Evolutionary conservation across 306 rosid species (phyloP).

Genomic region (Rosa lucieae): DNA sequence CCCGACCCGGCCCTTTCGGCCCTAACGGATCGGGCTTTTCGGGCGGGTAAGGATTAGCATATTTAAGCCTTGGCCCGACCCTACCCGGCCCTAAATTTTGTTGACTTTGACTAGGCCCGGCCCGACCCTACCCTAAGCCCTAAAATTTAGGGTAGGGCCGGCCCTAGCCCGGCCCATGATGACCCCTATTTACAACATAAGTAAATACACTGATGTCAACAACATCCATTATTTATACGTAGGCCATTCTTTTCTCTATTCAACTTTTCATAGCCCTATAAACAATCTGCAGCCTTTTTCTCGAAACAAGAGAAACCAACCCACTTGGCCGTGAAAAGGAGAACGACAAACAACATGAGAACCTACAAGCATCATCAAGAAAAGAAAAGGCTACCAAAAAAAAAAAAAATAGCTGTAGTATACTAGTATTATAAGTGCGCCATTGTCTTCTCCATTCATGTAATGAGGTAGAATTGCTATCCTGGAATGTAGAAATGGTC

Average conservation of each 20-base stretch:
- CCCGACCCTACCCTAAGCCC: too few species aligned
- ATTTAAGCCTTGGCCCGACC: too few species aligned
- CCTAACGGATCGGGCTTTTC: too few species aligned
- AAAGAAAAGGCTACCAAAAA: not conserved
- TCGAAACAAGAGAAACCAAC: conserved; percentile 15
- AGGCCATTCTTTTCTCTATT: conserved; percentile 5
- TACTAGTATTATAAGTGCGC: not conserved
- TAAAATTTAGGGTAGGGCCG: too few species aligned
- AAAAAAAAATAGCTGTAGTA: not conserved
- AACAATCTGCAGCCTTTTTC: conserved; percentile 1
- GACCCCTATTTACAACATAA: too few species aligned
- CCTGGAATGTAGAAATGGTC: conserved; percentile 41
- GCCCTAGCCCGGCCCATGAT: too few species aligned
- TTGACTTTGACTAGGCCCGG: too few species aligned
- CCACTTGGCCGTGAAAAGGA: conserved; percentile 4
- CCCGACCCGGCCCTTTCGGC: too few species aligned
- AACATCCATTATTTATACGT: too few species aligned
- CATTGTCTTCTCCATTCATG: conserved; percentile 17
- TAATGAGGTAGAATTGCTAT: conserved; percentile 39
- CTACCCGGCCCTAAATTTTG: too few species aligned
- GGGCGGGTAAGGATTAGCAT: too few species aligned
- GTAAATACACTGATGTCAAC: too few species aligned
- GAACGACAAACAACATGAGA: not conserved
- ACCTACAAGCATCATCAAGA: not conserved
- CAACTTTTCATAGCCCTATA: not conserved